These are phyloP conservation scores for Beta corolliflora DNA, from an alignment of 179 eudicot genomes.

Conservation along the genomic window DNA sequence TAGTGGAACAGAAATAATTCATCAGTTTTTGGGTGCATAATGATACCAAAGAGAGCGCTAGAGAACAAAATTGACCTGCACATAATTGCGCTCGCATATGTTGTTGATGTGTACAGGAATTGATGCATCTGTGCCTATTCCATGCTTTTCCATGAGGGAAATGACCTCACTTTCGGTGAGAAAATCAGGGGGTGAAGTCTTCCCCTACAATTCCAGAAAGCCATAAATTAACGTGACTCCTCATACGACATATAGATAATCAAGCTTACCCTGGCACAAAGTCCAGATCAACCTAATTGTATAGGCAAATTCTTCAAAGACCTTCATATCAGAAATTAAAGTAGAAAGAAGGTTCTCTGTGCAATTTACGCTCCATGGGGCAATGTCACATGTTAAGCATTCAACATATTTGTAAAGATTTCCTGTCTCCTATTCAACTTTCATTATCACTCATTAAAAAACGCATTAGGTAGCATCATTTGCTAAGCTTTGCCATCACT, in stretches of 20 bases:
- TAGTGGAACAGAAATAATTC: not conserved
- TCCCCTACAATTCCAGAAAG: constrained; percentile 51
- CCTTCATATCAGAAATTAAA: not conserved
- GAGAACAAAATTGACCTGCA: constrained; percentile 70
- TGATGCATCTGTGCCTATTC: constrained; percentile 97
- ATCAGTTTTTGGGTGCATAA: not conserved
- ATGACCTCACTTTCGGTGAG: constrained; percentile 92
- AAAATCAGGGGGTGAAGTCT: constrained; percentile 82
- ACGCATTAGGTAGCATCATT: not conserved
- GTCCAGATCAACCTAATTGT: not conserved
- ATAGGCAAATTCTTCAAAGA: not conserved
- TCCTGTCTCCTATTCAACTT: not conserved
- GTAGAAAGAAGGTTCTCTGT: not conserved
- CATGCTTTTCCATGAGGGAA: constrained; percentile 96
- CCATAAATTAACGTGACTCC: not conserved
- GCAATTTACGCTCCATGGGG: not conserved
- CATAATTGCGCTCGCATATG: constrained; percentile 96
- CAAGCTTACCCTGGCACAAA: not conserved
- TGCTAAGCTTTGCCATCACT: not conserved
- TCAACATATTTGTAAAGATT: not conserved
- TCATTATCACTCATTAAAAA: not conserved
- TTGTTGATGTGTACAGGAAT: constrained; percentile 96
- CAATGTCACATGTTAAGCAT: not conserved
- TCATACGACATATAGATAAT: not conserved
- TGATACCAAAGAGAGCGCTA: not conserved